These are phyloP conservation scores for Euryodendron excelsum DNA, from an alignment of 148 eudicot species.

Conservation along the genomic window DNA sequence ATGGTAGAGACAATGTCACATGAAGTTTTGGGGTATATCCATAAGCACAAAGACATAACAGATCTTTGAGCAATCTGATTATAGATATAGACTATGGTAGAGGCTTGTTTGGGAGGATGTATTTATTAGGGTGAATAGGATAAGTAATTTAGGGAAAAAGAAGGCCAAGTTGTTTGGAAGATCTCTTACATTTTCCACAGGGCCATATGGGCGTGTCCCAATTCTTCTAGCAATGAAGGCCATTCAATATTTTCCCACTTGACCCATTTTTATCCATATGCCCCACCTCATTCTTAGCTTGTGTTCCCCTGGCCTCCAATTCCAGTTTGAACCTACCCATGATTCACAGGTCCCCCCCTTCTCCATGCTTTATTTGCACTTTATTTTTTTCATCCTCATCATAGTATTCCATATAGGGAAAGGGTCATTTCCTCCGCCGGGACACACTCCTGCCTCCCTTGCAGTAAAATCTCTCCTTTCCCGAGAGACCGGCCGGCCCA, in stretches of 20 bases:
- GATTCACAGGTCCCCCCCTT: background rate
- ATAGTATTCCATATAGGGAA: no score
- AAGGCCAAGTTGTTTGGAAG: background rate
- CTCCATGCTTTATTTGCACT: background rate
- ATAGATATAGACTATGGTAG: background rate
- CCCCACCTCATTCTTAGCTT: conserved; percentile 1
- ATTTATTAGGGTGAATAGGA: background rate
- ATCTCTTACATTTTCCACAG: background rate
- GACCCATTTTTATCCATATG: background rate
- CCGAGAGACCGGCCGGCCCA: no score
- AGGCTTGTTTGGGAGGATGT: background rate
- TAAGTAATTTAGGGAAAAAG: background rate
- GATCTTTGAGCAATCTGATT: background rate
- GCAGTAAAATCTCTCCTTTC: no score
- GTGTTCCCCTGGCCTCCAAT: no score
- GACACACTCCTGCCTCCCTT: no score
- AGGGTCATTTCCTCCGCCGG: no score
- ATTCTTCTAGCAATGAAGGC: background rate
- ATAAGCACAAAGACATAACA: background rate
- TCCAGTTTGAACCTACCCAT: background rate
- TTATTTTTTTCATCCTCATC: no score
- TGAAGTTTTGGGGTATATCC: background rate
- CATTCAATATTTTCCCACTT: background rate
- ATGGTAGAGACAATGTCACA: conserved; percentile 7
- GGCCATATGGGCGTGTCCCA: conserved; percentile 6